Conservation (phyloP, 139 green algal genomes). For the Astrephomene gubernaculifera region DNA sequence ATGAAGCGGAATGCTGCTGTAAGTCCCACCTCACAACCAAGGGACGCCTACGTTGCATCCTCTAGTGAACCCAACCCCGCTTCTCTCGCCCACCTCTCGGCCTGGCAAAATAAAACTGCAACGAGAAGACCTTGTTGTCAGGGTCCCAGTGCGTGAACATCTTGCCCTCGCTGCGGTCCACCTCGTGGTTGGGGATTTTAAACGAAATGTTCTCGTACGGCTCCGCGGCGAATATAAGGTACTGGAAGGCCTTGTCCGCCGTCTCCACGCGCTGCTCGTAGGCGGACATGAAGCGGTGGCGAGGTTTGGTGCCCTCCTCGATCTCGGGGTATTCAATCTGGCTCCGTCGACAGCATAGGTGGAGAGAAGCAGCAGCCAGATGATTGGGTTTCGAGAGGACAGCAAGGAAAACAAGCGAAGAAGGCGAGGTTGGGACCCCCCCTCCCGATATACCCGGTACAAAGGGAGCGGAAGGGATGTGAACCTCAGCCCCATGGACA, state of each 20-base stretch:
- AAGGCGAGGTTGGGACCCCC: too few relatives aligned
- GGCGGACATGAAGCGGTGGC: conserved; percentile 97
- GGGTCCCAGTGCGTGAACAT: conserved; percentile 97
- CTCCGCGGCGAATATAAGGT: conserved; percentile 97
- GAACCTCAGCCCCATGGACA: too few relatives aligned
- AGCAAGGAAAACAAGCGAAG: too few relatives aligned
- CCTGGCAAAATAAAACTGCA: conserved; percentile 89
- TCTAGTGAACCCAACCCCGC: background rate
- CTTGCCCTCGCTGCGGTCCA: conserved; percentile 79
- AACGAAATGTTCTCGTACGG: conserved; percentile 98
- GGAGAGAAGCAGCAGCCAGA: too few relatives aligned
- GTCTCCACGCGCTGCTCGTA: conserved; percentile 96
- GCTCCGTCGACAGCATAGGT: too few relatives aligned
- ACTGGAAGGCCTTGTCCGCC: conserved; percentile 93
- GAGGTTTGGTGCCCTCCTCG: conserved; percentile 87
- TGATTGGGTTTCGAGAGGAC: too few relatives aligned
- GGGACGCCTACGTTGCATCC: background rate
- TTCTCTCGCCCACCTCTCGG: background rate
- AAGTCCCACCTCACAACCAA: background rate
- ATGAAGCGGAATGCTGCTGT: background rate
- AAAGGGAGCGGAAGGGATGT: too few relatives aligned
- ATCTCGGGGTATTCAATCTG: conserved; percentile 98
- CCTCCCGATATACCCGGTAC: too few relatives aligned
- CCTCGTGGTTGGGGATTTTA: conserved; percentile 90
- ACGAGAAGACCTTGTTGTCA: conserved; percentile 88